Conservation (phyloP, 2,329 filamentous ascomycete genomes). For the Curvularia verruculosa region DNA sequence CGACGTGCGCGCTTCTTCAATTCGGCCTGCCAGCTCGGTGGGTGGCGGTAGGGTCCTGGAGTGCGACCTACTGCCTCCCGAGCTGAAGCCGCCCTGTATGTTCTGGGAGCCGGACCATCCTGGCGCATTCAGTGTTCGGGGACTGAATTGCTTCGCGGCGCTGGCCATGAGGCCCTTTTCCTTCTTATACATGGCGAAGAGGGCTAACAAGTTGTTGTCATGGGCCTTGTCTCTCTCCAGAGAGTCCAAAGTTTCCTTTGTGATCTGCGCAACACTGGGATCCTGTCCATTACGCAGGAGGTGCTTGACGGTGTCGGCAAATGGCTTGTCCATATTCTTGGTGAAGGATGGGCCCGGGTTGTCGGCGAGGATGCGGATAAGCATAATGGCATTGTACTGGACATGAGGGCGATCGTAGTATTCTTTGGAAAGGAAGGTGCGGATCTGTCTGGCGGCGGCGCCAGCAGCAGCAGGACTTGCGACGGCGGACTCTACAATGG, state of each 20-base stretch:
- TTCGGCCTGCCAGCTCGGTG: conserved; percentile 77
- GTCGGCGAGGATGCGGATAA: conserved; percentile 87
- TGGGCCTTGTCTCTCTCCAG: conserved; percentile 74
- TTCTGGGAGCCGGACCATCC: conserved; percentile 43
- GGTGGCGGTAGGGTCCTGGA: conserved; percentile 63
- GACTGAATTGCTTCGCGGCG: conserved; percentile 44
- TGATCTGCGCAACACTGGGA: conserved; percentile 78
- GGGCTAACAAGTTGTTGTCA: conserved; percentile 73
- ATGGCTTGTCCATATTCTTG: conserved; percentile 85
- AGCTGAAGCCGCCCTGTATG: conserved; percentile 28
- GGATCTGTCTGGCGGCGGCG: conserved; percentile 79
- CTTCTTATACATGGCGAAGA: conserved; percentile 87
- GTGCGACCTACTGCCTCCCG: conserved; percentile 24
- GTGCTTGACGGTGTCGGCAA: conserved; percentile 76
- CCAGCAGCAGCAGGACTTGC: conserved; percentile 85
- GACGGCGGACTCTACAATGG: conserved; percentile 93
- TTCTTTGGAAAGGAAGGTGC: conserved; percentile 79
- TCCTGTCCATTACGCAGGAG: conserved; percentile 75
- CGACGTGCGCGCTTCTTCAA: conserved; percentile 89
- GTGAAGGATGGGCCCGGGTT: conserved; percentile 92
- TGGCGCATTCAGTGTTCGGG: conserved; percentile 54
- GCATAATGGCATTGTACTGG: conserved; percentile 97
- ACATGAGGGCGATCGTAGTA: conserved; percentile 68
- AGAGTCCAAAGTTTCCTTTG: conserved; percentile 83
- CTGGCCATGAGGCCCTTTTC: conserved; percentile 66